Percentiles rank a stretch among this genome's conserved stretches.
Evolutionary conservation across 768 basidiomycete species (phyloP).

Genomic region (Suillus hirtellus): DNA sequence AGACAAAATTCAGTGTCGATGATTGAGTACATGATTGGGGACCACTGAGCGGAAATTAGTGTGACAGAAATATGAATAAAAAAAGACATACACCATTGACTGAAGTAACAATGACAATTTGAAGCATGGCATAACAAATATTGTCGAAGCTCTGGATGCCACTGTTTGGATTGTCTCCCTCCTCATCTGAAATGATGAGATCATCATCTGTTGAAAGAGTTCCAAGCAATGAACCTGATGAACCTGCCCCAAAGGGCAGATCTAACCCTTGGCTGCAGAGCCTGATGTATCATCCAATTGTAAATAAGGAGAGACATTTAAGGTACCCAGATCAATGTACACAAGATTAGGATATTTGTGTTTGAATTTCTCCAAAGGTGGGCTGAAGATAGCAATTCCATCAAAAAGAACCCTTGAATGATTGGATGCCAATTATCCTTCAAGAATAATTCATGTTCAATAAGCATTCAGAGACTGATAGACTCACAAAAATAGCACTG

Average conservation of each 20-base stretch:
- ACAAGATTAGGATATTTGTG: slow-evolving; percentile 61
- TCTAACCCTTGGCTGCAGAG: slow-evolving; percentile 71
- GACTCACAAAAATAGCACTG: slow-evolving; percentile 80
- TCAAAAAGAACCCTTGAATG: slow-evolving; percentile 84
- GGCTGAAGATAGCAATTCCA: slow-evolving; percentile 61
- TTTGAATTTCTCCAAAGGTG: slow-evolving; percentile 51
- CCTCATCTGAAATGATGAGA: slow-evolving; percentile 37
- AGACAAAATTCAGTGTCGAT: slow-evolving; percentile 91
- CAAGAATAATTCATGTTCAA: slow-evolving; percentile 2
- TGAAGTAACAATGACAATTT: slow-evolving; percentile 82
- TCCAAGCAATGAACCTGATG: slow-evolving; percentile 59
- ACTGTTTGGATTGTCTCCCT: slow-evolving; percentile 62
- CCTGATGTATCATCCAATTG: slow-evolving; percentile 37
- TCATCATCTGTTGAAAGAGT: not conserved
- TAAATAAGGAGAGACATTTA: slow-evolving; percentile 38
- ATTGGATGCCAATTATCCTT: slow-evolving; percentile 89
- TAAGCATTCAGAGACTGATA: not conserved
- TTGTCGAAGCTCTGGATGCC: slow-evolving; percentile 86
- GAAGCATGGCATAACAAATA: slow-evolving; percentile 75
- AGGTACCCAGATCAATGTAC: slow-evolving; percentile 66
- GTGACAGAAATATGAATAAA: slow-evolving; percentile 4
- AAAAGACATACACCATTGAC: slow-evolving; percentile 63
- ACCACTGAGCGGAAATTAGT: slow-evolving; percentile 51
- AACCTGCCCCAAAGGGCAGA: slow-evolving; percentile 84
- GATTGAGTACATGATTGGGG: slow-evolving; percentile 81